Conservation (phyloP, 768 basidiomycete species). For the Suillus placidus region DNA sequence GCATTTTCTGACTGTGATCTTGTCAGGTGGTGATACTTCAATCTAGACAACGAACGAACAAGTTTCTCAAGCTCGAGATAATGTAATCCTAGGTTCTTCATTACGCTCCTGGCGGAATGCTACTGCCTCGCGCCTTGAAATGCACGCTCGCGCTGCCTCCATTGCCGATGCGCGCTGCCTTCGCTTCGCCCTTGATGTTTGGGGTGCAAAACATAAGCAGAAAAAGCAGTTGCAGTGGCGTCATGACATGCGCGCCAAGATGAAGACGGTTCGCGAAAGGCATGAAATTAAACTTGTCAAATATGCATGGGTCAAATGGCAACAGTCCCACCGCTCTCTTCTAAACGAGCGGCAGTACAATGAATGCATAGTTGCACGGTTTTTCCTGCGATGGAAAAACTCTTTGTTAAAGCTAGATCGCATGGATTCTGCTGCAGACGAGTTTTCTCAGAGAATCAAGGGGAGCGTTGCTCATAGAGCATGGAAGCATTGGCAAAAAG, state of each 20-base stretch:
- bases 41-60: conserved; percentile 73
- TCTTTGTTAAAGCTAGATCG: conserved; percentile 43
- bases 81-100: conserved; percentile 58
- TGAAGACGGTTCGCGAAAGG: conserved; percentile 61
- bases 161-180: conserved; percentile 49
- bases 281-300: conserved; percentile 54
- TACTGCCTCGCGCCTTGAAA: conserved; percentile 39
- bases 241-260: conserved; percentile 69
- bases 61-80: conserved; percentile 68
- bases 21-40: conserved; percentile 16
- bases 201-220: conserved; percentile 58
- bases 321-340: conserved; percentile 53
- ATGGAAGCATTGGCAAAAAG: conserved; percentile 64
- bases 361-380: conserved; percentile 44
- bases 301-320: conserved; percentile 71
- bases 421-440: conserved; percentile 54
- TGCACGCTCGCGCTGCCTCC: conserved; percentile 44
- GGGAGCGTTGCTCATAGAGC: conserved; percentile 40
- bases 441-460: conserved; percentile 42
- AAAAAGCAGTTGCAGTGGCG: conserved; percentile 64
- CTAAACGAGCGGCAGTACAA: conserved; percentile 55
- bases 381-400: conserved; percentile 57
- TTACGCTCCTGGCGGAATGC: conserved; percentile 64
- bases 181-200: conserved; percentile 45
- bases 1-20: conserved; percentile 33